Percentiles rank a stretch among this genome's conserved stretches.
Conservation (phyloP, 495 filamentous ascomycete genomes). For the Penicillium waksmanii region DNA sequence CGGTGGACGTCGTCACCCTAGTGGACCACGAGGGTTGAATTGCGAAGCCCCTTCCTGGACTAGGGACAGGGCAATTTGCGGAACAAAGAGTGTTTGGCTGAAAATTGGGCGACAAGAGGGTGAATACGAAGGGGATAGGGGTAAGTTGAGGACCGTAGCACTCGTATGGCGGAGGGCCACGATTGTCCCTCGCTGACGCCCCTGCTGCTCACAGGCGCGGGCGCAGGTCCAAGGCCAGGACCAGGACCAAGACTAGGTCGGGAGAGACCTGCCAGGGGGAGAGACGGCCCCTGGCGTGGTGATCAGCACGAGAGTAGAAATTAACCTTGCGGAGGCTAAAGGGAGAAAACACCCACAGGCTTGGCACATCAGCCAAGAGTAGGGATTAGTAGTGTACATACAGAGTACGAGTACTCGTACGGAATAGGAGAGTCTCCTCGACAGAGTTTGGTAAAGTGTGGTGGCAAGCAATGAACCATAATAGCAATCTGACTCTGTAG, state of each 20-base stretch:
- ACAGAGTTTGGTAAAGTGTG: too few relatives aligned
- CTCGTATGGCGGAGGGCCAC: neutral
- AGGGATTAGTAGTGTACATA: neutral
- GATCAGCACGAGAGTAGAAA: constrained; percentile 21
- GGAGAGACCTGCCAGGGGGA: constrained; percentile 11
- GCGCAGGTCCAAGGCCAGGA: neutral
- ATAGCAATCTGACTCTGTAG: too few relatives aligned
- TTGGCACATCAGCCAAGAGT: constrained; percentile 12
- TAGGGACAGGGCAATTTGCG: constrained; percentile 9
- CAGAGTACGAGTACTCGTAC: neutral
- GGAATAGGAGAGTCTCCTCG: too few relatives aligned
- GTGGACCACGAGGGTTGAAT: constrained; percentile 6
- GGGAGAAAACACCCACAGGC: constrained; percentile 10
- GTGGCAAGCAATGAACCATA: too few relatives aligned
- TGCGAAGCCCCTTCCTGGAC: constrained; percentile 1
- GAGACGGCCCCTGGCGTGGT: constrained; percentile 17
- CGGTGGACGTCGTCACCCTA: constrained; percentile 20
- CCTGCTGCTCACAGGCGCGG: constrained; percentile 8
- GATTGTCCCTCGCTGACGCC: neutral
- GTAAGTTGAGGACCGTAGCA: neutral
- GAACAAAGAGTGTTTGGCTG: neutral
- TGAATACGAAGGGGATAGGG: neutral
- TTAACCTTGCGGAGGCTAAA: constrained; percentile 25
- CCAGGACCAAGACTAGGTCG: neutral
- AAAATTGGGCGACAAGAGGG: neutral